A percentile compares a stretch with the other conserved stretches of the same genome.
Evolutionary conservation across 1,284 basidiomycete genomes (phyloP).

Genomic region (Sphaerobolus stellatus): DNA sequence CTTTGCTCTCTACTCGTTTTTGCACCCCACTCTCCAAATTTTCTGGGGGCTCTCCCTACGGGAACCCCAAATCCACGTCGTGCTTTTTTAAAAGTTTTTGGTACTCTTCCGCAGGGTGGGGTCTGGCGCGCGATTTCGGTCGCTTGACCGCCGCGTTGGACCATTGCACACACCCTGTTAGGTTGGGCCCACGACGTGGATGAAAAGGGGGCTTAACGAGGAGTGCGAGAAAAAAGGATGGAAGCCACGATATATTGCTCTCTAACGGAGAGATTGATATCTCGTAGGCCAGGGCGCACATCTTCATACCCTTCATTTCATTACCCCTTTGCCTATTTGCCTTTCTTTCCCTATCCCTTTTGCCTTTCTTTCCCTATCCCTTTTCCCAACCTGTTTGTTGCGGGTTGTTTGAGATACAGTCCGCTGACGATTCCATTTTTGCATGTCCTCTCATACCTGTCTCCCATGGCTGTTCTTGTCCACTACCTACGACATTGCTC

Average conservation of each 20-base stretch:
- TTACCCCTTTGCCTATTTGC: slow-evolving; percentile 8
- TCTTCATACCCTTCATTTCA: slow-evolving; percentile 16
- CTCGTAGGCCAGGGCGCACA: slow-evolving; percentile 16
- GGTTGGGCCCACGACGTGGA: slow-evolving; percentile 82
- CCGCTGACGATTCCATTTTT: slow-evolving; percentile 59
- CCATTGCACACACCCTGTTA: slow-evolving; percentile 62
- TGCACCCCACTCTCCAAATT: slow-evolving; percentile 86
- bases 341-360: slow-evolving; percentile 25
- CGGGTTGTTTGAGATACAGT: slow-evolving; percentile 40
- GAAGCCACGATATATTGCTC: slow-evolving; percentile 32
- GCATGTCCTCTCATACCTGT: slow-evolving; percentile 39
- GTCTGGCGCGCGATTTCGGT: slow-evolving; percentile 76
- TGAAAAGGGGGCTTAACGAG: slow-evolving; percentile 95
- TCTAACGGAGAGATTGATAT: slow-evolving; percentile 21
- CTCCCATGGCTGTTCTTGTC: slow-evolving; percentile 21
- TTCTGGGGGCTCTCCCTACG: slow-evolving; percentile 92
- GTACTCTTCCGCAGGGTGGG: slow-evolving; percentile 71
- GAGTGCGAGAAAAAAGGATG: slow-evolving; percentile 66
- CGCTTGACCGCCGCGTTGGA: slow-evolving; percentile 83
- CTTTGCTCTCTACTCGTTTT: slow-evolving; percentile 76
- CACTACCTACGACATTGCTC: slow-evolving; percentile 12
- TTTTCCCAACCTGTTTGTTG: slow-evolving; percentile 28
- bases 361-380: slow-evolving; percentile 36
- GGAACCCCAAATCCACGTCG: slow-evolving; percentile 87
- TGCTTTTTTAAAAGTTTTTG: slow-evolving; percentile 72